phyloP scores from a whole-genome alignment of 2,329 filamentous ascomycete genomes.

The Aspergillus terreus region DNA sequence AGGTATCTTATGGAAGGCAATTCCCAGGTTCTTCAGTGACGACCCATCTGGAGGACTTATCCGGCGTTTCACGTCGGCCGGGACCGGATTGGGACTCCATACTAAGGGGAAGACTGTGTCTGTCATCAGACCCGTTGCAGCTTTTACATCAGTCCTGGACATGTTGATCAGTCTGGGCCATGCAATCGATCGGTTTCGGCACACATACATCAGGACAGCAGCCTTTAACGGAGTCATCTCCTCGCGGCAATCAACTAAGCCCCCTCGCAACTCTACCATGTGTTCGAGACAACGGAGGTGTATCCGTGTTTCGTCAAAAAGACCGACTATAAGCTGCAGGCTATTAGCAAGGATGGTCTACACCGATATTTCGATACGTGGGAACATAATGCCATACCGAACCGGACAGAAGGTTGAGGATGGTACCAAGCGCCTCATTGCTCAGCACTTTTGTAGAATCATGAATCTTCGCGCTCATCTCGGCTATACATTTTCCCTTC shows the following conservation, averaged over 20 bases:
- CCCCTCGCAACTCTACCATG: slow-evolving; percentile 37
- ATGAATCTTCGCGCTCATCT: slow-evolving; percentile 30
- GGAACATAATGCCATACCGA: slow-evolving; percentile 22
- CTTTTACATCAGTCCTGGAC: slow-evolving; percentile 32
- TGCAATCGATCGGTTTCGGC: background rate
- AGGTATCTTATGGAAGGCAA: slow-evolving; percentile 24
- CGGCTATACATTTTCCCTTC: slow-evolving; percentile 33
- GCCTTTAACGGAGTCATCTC: slow-evolving; percentile 24
- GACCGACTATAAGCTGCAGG: slow-evolving; percentile 32
- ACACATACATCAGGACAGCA: slow-evolving; percentile 28
- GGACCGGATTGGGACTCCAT: slow-evolving; percentile 30
- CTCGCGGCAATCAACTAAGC: slow-evolving; percentile 17
- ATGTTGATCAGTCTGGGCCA: background rate
- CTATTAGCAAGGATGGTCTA: slow-evolving; percentile 7
- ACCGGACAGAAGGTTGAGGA: slow-evolving; percentile 35
- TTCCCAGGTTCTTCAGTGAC: slow-evolving; percentile 21
- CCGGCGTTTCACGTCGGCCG: slow-evolving; percentile 21
- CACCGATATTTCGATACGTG: background rate
- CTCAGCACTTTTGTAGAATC: slow-evolving; percentile 25
- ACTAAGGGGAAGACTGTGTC: slow-evolving; percentile 33
- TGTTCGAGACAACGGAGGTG: slow-evolving; percentile 36
- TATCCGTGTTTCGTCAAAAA: slow-evolving; percentile 36
- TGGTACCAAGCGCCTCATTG: slow-evolving; percentile 35
- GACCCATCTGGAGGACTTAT: slow-evolving; percentile 27
- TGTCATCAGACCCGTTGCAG: slow-evolving; percentile 30